Percentiles rank a stretch among this genome's conserved stretches.
phyloP scores from a whole-genome alignment of 73 alveolate genomes.

The Paraurostyla sp. region DNA sequence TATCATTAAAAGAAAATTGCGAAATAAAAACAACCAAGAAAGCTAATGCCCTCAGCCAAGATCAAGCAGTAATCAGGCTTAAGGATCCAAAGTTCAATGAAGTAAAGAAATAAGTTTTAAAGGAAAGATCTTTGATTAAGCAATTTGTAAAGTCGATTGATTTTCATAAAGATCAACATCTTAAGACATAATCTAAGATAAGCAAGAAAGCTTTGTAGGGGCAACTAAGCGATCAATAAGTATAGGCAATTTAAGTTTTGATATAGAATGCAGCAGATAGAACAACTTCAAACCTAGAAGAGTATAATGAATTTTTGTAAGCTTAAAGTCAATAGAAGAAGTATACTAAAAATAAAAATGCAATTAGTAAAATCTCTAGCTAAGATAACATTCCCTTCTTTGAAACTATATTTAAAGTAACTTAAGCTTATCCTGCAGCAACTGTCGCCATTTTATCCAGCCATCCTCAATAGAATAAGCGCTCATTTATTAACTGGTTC shows the following conservation, averaged over 20 bases:
- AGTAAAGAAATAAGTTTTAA: neutral
- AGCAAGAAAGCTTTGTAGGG: neutral
- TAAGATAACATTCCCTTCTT: too few species aligned
- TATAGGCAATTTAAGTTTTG: neutral
- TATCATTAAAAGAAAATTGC: neutral
- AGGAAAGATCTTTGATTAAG: conserved; percentile 35
- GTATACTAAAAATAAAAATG: neutral
- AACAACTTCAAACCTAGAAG: neutral
- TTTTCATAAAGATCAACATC: conserved; percentile 31
- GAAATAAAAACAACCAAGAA: conserved; percentile 8
- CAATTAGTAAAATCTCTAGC: too few species aligned
- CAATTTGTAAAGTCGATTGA: neutral
- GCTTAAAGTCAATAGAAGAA: neutral
- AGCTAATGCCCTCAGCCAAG: neutral
- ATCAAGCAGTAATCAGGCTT: neutral
- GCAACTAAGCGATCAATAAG: neutral
- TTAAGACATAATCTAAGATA: neutral
- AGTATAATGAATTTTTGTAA: neutral
- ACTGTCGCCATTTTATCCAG: neutral
- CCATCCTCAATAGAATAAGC: neutral
- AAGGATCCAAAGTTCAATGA: conserved; percentile 43
- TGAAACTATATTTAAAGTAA: neutral
- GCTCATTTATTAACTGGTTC: conserved; percentile 27
- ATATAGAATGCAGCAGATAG: neutral
- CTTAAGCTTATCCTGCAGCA: conserved; percentile 33